A percentile compares a stretch with the other conserved stretches of the same genome.
phyloP scores from a whole-genome alignment of 495 filamentous ascomycete genomes.

The Glarea lozoyensis region DNA sequence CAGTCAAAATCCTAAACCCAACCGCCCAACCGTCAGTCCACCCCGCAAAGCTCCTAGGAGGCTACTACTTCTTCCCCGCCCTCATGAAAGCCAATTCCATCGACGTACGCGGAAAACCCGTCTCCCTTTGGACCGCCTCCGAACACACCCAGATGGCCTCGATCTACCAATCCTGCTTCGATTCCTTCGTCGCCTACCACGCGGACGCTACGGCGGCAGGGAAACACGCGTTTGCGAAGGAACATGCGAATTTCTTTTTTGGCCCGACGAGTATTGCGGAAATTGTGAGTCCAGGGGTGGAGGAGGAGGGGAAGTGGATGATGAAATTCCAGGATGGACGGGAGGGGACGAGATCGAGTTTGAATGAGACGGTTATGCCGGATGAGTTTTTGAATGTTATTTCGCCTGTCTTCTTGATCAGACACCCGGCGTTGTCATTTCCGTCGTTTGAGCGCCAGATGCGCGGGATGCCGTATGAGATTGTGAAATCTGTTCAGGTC shows the following conservation, averaged over 20 bases:
- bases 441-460: conserved; percentile 5
- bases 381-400: conserved; percentile 30
- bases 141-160: background rate
- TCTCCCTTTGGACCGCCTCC: background rate
- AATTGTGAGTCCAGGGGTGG: background rate
- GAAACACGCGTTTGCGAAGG: background rate
- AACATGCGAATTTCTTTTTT: background rate
- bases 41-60: background rate
- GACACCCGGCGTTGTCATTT: conserved; percentile 32
- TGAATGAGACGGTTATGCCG: conserved; percentile 30
- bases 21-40: background rate
- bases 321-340: background rate
- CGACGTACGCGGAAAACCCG: background rate
- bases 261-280: background rate
- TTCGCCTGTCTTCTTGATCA: conserved; percentile 31
- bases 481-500: background rate
- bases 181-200: background rate
- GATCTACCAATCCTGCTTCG: background rate
- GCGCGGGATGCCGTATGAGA: background rate
- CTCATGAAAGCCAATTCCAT: background rate
- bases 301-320: background rate
- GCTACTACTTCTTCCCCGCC: background rate
- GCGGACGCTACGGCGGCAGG: background rate
- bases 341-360: background rate
- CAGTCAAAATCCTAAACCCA: background rate